phyloP scores from a whole-genome alignment of 1,139 yeast species.

The Blastobotrys raffinosifermentans region DNA sequence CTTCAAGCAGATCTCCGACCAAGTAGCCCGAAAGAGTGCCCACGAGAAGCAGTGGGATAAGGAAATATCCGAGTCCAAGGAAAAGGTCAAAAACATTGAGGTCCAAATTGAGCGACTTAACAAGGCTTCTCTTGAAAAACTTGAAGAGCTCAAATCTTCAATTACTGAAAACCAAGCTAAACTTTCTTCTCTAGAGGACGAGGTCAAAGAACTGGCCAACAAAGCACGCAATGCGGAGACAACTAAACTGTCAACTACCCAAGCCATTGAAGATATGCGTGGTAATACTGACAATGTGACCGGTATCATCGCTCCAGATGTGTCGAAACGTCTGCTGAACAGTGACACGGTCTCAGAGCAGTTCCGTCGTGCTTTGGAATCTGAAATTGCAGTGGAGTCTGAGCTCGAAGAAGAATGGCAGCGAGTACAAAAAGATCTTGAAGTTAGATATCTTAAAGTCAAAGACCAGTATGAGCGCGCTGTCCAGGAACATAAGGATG shows the following conservation, averaged over 20 bases:
- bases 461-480: slow-evolving; percentile 30
- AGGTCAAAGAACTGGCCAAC: slow-evolving; percentile 28
- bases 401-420: slow-evolving; percentile 31
- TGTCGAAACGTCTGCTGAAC: slow-evolving; percentile 18
- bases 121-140: slow-evolving; percentile 12
- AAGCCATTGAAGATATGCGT: slow-evolving; percentile 16
- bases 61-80: slow-evolving; percentile 18
- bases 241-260: slow-evolving; percentile 17
- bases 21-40: slow-evolving; percentile 18
- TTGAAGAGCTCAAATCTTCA: slow-evolving; percentile 13
- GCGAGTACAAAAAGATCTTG: slow-evolving; percentile 30
- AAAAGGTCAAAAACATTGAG: slow-evolving; percentile 14
- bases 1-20: slow-evolving; percentile 21
- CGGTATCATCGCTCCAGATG: slow-evolving; percentile 22
- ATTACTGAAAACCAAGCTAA: slow-evolving; percentile 21
- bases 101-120: slow-evolving; percentile 13
- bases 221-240: slow-evolving; percentile 18
- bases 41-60: slow-evolving; percentile 18
- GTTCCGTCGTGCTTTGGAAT: slow-evolving; percentile 16
- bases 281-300: slow-evolving; percentile 22
- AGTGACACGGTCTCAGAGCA: slow-evolving; percentile 20
- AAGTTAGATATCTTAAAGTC: slow-evolving; percentile 30
- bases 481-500: slow-evolving; percentile 19
- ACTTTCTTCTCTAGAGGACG: slow-evolving; percentile 37
- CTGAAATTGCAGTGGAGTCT: slow-evolving; percentile 22